Conservation (phyloP, 164 flowering plant genomes). For the Vitis riparia region DNA sequence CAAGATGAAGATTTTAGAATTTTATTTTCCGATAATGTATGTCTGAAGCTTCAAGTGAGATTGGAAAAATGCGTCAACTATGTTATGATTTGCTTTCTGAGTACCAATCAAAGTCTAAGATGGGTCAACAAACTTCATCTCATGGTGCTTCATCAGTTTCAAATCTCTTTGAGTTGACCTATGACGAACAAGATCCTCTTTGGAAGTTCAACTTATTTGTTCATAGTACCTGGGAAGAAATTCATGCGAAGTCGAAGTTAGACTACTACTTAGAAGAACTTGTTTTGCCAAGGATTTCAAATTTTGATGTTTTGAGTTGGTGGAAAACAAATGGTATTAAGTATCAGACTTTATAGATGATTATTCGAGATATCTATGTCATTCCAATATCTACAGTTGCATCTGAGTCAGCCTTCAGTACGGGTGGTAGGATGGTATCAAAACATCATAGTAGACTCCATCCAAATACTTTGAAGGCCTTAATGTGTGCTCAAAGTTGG, state of each 20-base stretch:
- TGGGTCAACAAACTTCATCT: too few relatives aligned
- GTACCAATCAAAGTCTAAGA: neutral
- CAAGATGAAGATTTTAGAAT: neutral
- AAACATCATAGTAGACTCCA: slow-evolving; percentile 7
- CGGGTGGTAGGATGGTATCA: slow-evolving; percentile 5
- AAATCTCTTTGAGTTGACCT: neutral
- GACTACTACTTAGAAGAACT: neutral
- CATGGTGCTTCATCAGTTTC: neutral
- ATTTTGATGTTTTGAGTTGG: too few relatives aligned
- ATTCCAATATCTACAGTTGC: too few relatives aligned
- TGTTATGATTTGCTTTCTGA: neutral
- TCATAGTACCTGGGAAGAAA: neutral
- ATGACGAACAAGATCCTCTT: neutral
- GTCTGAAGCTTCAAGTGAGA: neutral
- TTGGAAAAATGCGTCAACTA: neutral
- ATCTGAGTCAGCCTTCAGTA: slow-evolving; percentile 4
- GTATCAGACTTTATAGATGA: neutral
- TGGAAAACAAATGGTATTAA: neutral
- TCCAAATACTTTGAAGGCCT: slow-evolving; percentile 8
- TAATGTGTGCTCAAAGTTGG: slow-evolving; percentile 11
- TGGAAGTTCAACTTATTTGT: neutral
- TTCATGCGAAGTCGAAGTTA: neutral
- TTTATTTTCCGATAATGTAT: neutral
- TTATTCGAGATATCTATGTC: neutral
- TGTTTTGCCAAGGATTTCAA: neutral